These are phyloP conservation scores for Aspergillus japonicus DNA, from an alignment of 2,329 filamentous ascomycete species.

Conservation along the genomic window DNA sequence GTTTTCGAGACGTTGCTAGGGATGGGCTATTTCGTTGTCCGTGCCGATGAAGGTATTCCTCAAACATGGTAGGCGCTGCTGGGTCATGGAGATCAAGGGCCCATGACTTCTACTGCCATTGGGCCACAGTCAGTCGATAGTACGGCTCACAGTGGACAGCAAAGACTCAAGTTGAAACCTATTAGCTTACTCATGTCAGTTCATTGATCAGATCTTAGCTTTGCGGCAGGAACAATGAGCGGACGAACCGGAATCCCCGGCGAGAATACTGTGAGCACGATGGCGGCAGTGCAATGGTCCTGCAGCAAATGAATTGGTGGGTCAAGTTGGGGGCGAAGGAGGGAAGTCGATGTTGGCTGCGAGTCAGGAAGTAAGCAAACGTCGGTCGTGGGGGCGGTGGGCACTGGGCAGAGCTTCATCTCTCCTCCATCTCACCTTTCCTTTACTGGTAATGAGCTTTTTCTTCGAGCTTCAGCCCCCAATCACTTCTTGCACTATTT, in stretches of 20 bases:
- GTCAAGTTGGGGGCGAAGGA: not conserved
- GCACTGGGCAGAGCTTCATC: not conserved
- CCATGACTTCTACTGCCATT: too few species aligned
- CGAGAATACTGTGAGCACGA: not conserved
- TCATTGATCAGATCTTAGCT: not conserved
- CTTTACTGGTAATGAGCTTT: not conserved
- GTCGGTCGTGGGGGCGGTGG: not conserved
- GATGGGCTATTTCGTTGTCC: too few species aligned
- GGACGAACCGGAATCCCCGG: not conserved
- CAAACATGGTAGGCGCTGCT: too few species aligned
- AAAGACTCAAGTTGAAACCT: not conserved
- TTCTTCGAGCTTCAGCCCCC: not conserved
- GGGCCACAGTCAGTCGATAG: too few species aligned
- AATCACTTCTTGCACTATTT: not conserved
- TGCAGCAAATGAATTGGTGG: not conserved
- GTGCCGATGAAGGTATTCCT: too few species aligned
- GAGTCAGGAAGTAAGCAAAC: not conserved
- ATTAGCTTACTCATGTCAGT: not conserved
- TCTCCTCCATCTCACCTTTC: not conserved
- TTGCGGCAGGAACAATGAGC: not conserved
- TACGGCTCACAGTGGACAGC: not conserved
- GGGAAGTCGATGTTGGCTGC: not conserved
- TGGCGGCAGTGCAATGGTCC: not conserved
- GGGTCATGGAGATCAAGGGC: too few species aligned
- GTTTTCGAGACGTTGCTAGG: too few species aligned